phyloP scores from a whole-genome alignment of 768 basidiomycete species.

The Suillus sp. region DNA sequence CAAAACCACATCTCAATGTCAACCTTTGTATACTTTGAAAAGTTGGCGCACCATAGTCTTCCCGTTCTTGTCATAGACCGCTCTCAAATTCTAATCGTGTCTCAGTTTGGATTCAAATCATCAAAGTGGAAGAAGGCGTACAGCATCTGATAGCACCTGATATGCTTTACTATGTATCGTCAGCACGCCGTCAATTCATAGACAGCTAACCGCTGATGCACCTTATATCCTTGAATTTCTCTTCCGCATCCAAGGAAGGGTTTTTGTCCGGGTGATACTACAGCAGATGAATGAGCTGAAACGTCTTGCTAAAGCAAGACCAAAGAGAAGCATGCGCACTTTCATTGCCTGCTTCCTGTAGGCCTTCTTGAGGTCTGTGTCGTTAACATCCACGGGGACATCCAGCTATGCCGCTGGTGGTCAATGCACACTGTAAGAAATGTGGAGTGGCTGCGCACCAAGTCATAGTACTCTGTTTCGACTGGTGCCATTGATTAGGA shows the following conservation, averaged over 20 bases:
- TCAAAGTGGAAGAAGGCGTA: slow-evolving; percentile 39
- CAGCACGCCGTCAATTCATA: slow-evolving; percentile 14
- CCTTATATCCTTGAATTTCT: slow-evolving; percentile 98
- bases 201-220: slow-evolving; percentile 30
- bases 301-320: background rate
- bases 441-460: slow-evolving; percentile 48
- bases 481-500: slow-evolving; percentile 69
- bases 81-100: slow-evolving; percentile 65
- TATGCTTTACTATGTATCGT: slow-evolving; percentile 81
- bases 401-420: slow-evolving; percentile 51
- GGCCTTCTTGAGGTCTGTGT: slow-evolving; percentile 88
- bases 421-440: slow-evolving; percentile 1
- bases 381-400: slow-evolving; percentile 71
- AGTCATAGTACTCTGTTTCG: slow-evolving; percentile 87
- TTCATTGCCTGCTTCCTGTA: slow-evolving; percentile 95
- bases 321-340: slow-evolving; percentile 46
- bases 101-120: background rate
- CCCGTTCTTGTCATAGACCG: slow-evolving; percentile 95
- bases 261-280: slow-evolving; percentile 98
- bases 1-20: slow-evolving; percentile 12
- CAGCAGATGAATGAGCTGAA: background rate
- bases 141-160: slow-evolving; percentile 85
- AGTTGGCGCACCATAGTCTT: slow-evolving; percentile 69
- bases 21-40: slow-evolving; percentile 11
- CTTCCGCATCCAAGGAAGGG: slow-evolving; percentile 86